Conservation (phyloP, 2,329 filamentous ascomycete genomes). For the Aspergillus neoniger region DNA sequence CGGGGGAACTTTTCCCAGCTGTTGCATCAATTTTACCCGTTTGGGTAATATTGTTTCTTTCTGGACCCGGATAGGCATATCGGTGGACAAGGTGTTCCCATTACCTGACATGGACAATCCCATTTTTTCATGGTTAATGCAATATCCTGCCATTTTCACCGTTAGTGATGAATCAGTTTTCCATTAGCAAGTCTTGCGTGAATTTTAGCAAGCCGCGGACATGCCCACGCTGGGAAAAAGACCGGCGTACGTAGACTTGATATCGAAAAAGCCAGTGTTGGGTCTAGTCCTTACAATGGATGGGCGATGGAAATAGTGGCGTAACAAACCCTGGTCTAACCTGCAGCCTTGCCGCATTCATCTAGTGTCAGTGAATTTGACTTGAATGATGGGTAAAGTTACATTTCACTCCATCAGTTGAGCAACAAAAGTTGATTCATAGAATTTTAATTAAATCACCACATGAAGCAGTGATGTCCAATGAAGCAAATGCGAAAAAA, state of each 20-base stretch:
- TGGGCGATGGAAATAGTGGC: slow-evolving; percentile 13
- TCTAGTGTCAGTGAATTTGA: slow-evolving; percentile 9
- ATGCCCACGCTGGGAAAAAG: not conserved
- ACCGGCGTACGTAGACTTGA: slow-evolving; percentile 3
- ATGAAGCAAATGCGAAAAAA: too few relatives aligned
- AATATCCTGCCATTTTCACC: not conserved
- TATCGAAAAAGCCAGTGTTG: slow-evolving; percentile 1
- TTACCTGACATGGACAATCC: not conserved
- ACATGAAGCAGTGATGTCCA: too few relatives aligned
- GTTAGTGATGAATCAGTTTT: not conserved
- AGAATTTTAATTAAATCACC: not conserved
- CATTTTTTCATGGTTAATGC: not conserved
- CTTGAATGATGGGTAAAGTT: too few relatives aligned
- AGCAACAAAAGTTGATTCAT: not conserved
- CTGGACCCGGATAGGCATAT: not conserved
- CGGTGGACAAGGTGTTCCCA: not conserved
- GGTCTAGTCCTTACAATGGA: slow-evolving; percentile 1
- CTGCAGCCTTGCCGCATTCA: slow-evolving; percentile 19
- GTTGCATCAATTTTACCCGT: slow-evolving; percentile 2
- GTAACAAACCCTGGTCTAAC: slow-evolving; percentile 17
- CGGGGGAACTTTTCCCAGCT: not conserved
- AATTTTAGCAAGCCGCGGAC: not conserved
- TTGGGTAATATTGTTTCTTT: slow-evolving; percentile 5
- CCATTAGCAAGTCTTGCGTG: not conserved
- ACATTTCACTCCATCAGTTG: too few relatives aligned